These are phyloP conservation scores for Desmodesmus armatus DNA, from an alignment of 139 green algal species.

Conservation along the genomic window DNA sequence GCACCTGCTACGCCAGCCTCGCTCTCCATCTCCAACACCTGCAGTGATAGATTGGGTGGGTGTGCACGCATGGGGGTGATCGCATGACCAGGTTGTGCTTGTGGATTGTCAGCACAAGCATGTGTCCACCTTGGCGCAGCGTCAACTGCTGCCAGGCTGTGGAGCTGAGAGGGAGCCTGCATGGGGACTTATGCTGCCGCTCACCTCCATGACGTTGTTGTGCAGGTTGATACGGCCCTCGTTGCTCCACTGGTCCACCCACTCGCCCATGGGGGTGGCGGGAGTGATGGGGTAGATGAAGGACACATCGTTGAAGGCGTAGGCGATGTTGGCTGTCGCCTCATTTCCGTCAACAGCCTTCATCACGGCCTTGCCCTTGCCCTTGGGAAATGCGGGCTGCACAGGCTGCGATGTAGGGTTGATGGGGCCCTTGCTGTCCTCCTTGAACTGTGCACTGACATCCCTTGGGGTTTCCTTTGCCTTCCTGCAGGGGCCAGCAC, in stretches of 20 bases:
- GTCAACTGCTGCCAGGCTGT: not conserved
- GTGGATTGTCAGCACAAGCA: too few species aligned
- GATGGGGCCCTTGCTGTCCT: not conserved
- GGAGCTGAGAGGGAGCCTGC: not conserved
- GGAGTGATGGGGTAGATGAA: constrained; percentile 79
- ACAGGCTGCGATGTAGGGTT: not conserved
- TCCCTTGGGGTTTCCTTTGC: too few species aligned
- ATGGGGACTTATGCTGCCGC: not conserved
- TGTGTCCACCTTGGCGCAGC: too few species aligned
- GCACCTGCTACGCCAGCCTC: constrained; percentile 67
- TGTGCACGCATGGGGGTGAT: not conserved
- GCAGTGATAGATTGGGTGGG: not conserved
- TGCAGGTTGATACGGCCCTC: constrained; percentile 61
- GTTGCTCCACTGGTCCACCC: constrained; percentile 56
- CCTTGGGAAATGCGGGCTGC: too few species aligned
- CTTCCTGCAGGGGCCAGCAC: not conserved
- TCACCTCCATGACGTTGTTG: constrained; percentile 64
- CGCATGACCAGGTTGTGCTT: too few species aligned
- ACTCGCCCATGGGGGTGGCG: constrained; percentile 63
- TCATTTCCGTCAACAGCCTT: constrained; percentile 67
- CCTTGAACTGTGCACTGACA: constrained; percentile 16
- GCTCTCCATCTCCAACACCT: constrained; percentile 69
- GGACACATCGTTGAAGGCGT: constrained; percentile 59
- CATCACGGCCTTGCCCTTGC: constrained; percentile 30
- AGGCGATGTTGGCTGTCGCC: constrained; percentile 63